These are phyloP conservation scores for Picea glauca DNA, from an alignment of 75 land plant genomes.

Conservation along the genomic window DNA sequence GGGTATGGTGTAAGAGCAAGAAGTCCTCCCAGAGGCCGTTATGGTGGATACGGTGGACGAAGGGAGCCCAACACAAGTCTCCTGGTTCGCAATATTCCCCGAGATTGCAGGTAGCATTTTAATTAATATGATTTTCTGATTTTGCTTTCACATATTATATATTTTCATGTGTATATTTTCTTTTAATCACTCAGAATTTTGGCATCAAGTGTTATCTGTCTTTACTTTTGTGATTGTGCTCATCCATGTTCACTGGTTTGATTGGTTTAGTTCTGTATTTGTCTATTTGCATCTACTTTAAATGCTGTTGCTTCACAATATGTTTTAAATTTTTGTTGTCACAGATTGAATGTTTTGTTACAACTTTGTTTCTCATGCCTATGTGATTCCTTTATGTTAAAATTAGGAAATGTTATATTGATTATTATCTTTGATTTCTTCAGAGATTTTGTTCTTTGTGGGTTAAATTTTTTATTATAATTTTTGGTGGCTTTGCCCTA, in stretches of 20 bases:
- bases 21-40: conserved; percentile 9
- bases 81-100: conserved; percentile 45
- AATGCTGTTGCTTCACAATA: not conserved
- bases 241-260: not conserved
- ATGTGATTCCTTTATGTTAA: too few species aligned
- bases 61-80: conserved; percentile 12
- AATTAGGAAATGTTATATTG: too few species aligned
- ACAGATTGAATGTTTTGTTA: too few species aligned
- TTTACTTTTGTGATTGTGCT: too few species aligned
- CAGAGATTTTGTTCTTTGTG: too few species aligned
- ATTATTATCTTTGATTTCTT: too few species aligned
- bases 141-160: not conserved
- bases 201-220: too few species aligned
- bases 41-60: conserved; percentile 10
- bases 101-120: conserved; percentile 60
- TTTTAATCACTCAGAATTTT: too few species aligned
- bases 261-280: not conserved
- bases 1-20: conserved; percentile 10
- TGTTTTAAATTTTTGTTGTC: too few species aligned
- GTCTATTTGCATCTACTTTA: not conserved
- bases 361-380: too few species aligned
- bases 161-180: not conserved
- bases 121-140: not conserved
- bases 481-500: not conserved
- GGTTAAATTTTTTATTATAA: not conserved